Evolutionary conservation across 176 grass and related monocot species (phyloP).

Genomic region (Musa itinerans): DNA sequence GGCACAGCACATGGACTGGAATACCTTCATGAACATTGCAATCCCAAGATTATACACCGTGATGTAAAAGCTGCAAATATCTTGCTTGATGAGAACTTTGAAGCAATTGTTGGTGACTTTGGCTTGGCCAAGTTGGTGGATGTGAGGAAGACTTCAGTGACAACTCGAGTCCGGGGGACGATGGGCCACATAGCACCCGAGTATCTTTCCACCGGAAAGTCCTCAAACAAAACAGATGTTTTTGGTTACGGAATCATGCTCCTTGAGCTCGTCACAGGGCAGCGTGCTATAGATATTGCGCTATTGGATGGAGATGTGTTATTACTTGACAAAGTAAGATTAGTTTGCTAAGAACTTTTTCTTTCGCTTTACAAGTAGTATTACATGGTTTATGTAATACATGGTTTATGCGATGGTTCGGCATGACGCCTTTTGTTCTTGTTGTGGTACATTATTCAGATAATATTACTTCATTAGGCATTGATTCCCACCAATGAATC

Average conservation of each 20-base stretch:
- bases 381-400: too few species aligned
- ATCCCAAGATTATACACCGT: conserved; percentile 85
- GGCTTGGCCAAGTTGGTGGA: conserved; percentile 68
- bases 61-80: conserved; percentile 89
- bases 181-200: conserved; percentile 90
- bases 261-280: conserved; percentile 68
- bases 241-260: conserved; percentile 79
- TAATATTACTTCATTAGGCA: too few species aligned
- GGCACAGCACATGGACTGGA: conserved; percentile 67
- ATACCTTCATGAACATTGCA: conserved; percentile 89
- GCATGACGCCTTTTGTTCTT: too few species aligned
- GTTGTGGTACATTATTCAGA: too few species aligned
- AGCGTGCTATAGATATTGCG: conserved; percentile 41
- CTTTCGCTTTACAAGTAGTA: conserved; percentile 5
- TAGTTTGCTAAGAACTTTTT: not conserved
- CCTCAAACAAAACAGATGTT: conserved; percentile 87
- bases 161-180: conserved; percentile 54
- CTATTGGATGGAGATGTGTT: conserved; percentile 55
- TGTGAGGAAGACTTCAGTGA: conserved; percentile 61
- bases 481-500: too few species aligned
- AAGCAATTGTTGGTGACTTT: conserved; percentile 81
- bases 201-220: conserved; percentile 68
- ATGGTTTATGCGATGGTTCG: too few species aligned
- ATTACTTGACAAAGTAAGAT: conserved; percentile 63
- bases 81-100: conserved; percentile 61